Base-by-base conservation (phyloP, 768 basidiomycete species). In the Mycena crocata region DNA sequence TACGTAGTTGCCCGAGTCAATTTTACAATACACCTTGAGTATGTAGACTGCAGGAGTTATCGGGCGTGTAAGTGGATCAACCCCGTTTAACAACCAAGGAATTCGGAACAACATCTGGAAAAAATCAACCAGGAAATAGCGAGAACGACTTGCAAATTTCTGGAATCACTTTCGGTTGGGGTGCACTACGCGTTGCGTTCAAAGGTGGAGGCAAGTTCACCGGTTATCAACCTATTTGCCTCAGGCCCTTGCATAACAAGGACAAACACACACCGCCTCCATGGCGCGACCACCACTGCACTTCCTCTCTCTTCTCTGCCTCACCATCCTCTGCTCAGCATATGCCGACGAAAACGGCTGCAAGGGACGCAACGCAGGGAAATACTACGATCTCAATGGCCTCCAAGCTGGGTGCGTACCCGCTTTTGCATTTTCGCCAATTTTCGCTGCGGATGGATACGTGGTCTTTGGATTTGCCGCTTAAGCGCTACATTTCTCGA, bases 381-480 rank as follows among this genome's bases (percentile, higher is more conserved):
- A 85, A 35, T 91, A 82, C 76, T 94, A 89, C 66, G 90, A 93
- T 75, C 78, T 94, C 52, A 92, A 80, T 71, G 80, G 87, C 23
- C 83, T 94, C 40, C 86, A 80, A 69, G 75, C 87, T 49, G 86
- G 79, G 91, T 92, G 76, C 64, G 83, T 63, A 46, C 9, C 5
- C 34, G 23, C 9, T 8, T 9, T 51, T 42, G 26, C 37, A 48
- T 28, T 67, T 57, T 52, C 35, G 42, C 51, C 6, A 6, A 57
- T 48, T 51, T 37, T 26, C 39, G 48, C 44, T 32, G 50, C 67
- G 65, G 56, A 61, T 54, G 65, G 56, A 61, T 54, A 57, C 62
- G 55, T 56, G 62, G 55, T 45, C 34, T 66, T 37, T 31, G 42
- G 56, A 51, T 61, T 48, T 31, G 57, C 28, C 37, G 10, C 54